phyloP scores from a whole-genome alignment of 805 yeast genomes.

The Lipomyces spencermartinsiae region DNA sequence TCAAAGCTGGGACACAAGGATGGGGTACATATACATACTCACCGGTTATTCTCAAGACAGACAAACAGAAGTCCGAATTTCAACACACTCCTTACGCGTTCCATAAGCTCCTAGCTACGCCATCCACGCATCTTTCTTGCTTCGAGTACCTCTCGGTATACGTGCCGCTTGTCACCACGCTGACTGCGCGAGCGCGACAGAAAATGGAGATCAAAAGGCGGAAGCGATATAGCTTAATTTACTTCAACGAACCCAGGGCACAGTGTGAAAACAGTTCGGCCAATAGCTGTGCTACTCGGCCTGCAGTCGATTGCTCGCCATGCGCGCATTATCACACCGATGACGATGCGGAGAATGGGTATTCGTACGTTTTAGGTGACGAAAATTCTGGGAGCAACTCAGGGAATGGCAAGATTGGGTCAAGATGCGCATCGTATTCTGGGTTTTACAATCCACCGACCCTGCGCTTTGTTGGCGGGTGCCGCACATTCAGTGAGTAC shows the following conservation, averaged over 20 bases:
- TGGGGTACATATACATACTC: neutral
- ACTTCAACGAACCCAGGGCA: neutral
- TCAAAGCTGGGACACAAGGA: neutral
- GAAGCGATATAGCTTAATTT: neutral
- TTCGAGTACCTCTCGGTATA: slow-evolving; percentile 20
- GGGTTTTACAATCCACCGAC: slow-evolving; percentile 26
- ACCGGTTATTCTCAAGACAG: neutral
- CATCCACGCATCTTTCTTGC: slow-evolving; percentile 11
- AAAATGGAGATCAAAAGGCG: slow-evolving; percentile 2
- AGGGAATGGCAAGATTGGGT: neutral
- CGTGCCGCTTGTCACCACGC: slow-evolving; percentile 17
- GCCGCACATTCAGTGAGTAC: slow-evolving; percentile 33
- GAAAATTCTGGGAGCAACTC: neutral
- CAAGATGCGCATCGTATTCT: slow-evolving; percentile 14
- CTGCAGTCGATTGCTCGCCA: neutral
- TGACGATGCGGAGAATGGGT: neutral
- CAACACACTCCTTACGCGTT: slow-evolving; percentile 22
- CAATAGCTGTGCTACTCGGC: neutral
- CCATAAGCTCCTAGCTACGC: slow-evolving; percentile 11
- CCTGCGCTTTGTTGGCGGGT: slow-evolving; percentile 23
- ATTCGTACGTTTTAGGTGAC: neutral
- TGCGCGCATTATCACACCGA: neutral
- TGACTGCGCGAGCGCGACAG: slow-evolving; percentile 3
- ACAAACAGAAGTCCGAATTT: neutral
- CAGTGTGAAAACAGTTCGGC: neutral